phyloP scores from a whole-genome alignment of 345 rosid genomes.

The Limnanthes douglasii region DNA sequence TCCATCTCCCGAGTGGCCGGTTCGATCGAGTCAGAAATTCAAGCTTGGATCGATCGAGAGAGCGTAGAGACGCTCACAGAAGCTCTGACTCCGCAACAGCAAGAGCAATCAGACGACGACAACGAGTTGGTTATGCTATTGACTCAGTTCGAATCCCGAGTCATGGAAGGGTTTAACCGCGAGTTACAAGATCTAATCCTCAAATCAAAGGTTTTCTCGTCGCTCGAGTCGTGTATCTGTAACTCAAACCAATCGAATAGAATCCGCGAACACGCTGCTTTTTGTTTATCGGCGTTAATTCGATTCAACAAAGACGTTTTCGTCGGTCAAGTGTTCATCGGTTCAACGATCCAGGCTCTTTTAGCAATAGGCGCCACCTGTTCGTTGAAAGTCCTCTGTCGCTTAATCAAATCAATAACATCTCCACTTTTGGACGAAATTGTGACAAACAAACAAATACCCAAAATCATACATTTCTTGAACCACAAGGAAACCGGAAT shows the following conservation, averaged over 20 bases:
- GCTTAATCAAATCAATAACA: slow-evolving; percentile 29
- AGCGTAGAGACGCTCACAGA: slow-evolving; percentile 24
- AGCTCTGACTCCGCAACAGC: slow-evolving; percentile 3
- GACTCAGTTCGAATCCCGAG: slow-evolving; percentile 30
- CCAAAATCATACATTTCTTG: slow-evolving; percentile 24
- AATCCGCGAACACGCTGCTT: slow-evolving; percentile 31
- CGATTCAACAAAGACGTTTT: slow-evolving; percentile 62
- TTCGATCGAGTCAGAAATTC: slow-evolving; percentile 47
- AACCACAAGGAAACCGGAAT: slow-evolving; percentile 26
- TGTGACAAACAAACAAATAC: slow-evolving; percentile 28
- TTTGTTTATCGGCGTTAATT: slow-evolving; percentile 25
- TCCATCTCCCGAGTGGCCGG: slow-evolving; percentile 55
- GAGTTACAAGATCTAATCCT: slow-evolving; percentile 42
- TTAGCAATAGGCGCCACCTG: slow-evolving; percentile 18
- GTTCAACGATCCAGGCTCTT: slow-evolving; percentile 27
- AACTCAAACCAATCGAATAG: slow-evolving; percentile 15
- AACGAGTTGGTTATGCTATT: slow-evolving; percentile 25
- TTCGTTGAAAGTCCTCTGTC: slow-evolving; percentile 23
- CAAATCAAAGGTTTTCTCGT: slow-evolving; percentile 26
- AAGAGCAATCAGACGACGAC: slow-evolving; percentile 11
- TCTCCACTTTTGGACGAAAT: slow-evolving; percentile 54
- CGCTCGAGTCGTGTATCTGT: slow-evolving; percentile 20
- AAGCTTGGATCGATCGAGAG: slow-evolving; percentile 69
- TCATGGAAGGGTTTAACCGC: slow-evolving; percentile 30
- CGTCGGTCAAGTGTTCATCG: slow-evolving; percentile 43